These are phyloP conservation scores for Colletotrichum sp. DNA, from an alignment of 2,329 filamentous ascomycete genomes.

Conservation along the genomic window DNA sequence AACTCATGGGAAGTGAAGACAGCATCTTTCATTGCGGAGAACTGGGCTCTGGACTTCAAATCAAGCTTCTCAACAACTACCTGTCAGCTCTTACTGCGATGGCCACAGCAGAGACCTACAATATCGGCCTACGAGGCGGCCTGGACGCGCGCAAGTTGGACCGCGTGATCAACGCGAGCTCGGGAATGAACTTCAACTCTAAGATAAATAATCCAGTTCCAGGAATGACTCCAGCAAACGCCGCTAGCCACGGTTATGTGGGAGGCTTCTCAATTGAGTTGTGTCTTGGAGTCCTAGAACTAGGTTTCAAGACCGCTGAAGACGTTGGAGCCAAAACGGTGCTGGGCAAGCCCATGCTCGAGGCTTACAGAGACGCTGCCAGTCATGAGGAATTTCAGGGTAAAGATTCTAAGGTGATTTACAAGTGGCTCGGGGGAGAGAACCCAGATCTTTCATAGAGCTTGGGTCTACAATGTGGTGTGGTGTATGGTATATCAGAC, in stretches of 20 bases:
- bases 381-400: neutral
- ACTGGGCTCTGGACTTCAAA: neutral
- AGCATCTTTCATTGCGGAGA: neutral
- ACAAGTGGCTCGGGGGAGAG: neutral
- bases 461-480: neutral
- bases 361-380: neutral
- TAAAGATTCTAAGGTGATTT: neutral
- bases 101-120: neutral
- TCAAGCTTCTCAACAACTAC: neutral
- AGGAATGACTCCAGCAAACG: neutral
- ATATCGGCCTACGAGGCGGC: neutral
- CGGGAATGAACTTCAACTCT: slow-evolving; percentile 18
- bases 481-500: neutral
- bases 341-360: neutral
- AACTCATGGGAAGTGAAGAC: neutral
- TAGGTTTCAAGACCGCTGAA: neutral
- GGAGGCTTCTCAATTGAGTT: slow-evolving; percentile 17
- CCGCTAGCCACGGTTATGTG: slow-evolving; percentile 5
- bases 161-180: slow-evolving; percentile 18
- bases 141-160: slow-evolving; percentile 5
- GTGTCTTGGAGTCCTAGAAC: slow-evolving; percentile 16
- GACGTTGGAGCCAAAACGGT: neutral
- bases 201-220: neutral
- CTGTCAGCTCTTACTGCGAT: neutral
- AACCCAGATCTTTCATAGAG: neutral